Evolutionary conservation across 140 eudicot genomes (phyloP), one percentile per base, ranked within the genome.

Genomic region (Oenanthe javanica): DNA sequence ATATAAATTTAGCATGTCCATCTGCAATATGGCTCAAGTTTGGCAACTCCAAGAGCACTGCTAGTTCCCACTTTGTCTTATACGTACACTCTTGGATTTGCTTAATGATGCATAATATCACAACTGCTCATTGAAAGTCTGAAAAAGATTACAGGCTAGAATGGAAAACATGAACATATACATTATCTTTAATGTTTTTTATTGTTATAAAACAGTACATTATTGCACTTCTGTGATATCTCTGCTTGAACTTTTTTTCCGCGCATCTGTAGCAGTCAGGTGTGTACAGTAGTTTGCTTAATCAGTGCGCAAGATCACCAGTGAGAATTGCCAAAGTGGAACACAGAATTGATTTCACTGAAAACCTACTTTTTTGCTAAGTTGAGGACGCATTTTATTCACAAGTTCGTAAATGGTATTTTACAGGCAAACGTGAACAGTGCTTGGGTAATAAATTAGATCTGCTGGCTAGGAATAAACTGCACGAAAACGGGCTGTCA

Each of bases 271-370:
- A 0, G 97, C 97, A n/a, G 97, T 92, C 77, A 92, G 87, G 57
- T 92, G 97, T 69, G 97, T 89, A 8, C 36, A 31, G 36, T 31
- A 31, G 36, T 91, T 87, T 95, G 97, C 75, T 92, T 97, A 75
- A 92, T 91, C 50, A 90, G 92, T 4, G 36, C 36, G 97, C 92
- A 0, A 97, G 99, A 47, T 95, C 97, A 36, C 96, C 97, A 36
- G 99, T 96, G 14, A 92, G 93, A 84, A 95, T 69, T 40, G 97
- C 97, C 97, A 95, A 85, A 84, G 81, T 91, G 5, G 99, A 95
- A 52, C 97, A 97, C 38, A 95, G 89, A 57, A 95, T 97, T 51
- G 99, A 95, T 95, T 81, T 97, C 86, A 81, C 99, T 91, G 46
- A 92, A 87, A 63, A 92, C 97, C 99, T 92, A 82, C 67, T 9